Percentiles rank a stretch among this genome's conserved stretches.
These are phyloP conservation scores for Aureobasidium sp. DNA, from an alignment of 2,329 filamentous ascomycete species.

Conservation along the genomic window DNA sequence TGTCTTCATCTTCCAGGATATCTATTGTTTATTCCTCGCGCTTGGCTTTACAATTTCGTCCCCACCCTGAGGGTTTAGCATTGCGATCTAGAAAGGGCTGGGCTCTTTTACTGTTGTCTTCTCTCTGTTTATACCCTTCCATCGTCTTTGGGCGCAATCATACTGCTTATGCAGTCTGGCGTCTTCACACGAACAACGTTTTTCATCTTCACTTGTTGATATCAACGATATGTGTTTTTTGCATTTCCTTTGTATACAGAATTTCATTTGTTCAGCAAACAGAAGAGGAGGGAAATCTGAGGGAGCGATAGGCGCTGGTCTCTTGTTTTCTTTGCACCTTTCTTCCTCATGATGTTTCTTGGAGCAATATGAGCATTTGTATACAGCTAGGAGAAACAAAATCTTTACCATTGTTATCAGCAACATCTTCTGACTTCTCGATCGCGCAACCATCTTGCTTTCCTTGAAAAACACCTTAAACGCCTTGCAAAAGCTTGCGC, in stretches of 20 bases:
- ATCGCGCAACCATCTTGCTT: too few relatives aligned
- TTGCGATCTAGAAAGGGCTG: constrained; percentile 9
- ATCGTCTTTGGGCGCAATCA: background rate
- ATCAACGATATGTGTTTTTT: background rate
- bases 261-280: constrained; percentile 3
- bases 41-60: constrained; percentile 4
- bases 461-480: background rate
- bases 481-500: background rate
- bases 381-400: background rate
- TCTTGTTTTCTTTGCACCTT: background rate
- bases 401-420: background rate
- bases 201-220: background rate
- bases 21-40: constrained; percentile 1
- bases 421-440: background rate
- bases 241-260: background rate
- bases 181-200: background rate
- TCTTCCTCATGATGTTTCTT: background rate
- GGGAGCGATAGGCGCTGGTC: background rate
- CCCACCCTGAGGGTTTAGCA: constrained; percentile 11
- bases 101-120: constrained; percentile 8
- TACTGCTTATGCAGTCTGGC: constrained; percentile 1
- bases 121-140: constrained; percentile 8
- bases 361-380: background rate
- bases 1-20: background rate
- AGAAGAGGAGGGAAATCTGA: background rate